These are phyloP conservation scores for Przewalskia tangutica DNA, from an alignment of 257 asterid genomes.

Conservation along the genomic window DNA sequence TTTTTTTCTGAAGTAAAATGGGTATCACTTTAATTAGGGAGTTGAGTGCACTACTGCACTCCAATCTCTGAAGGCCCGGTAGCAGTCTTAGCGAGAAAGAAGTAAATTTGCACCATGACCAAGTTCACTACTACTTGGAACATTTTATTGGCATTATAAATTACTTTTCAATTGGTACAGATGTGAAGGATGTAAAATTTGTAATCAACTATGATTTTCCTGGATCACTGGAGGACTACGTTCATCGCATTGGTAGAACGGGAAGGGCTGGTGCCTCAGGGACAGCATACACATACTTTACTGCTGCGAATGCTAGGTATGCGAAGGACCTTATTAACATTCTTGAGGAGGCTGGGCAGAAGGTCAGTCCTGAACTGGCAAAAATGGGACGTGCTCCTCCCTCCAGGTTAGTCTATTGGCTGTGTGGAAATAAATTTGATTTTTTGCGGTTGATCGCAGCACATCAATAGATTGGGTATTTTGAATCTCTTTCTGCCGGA, in stretches of 20 bases:
- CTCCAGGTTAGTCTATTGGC: slow-evolving; percentile 55
- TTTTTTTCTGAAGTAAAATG: background rate
- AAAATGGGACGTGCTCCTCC: slow-evolving; percentile 96
- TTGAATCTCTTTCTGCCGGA: background rate
- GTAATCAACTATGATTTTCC: slow-evolving; percentile 97
- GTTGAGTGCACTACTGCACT: background rate
- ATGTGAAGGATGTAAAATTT: slow-evolving; percentile 93
- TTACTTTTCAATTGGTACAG: slow-evolving; percentile 31
- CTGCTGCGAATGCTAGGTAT: slow-evolving; percentile 91
- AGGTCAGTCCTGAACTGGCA: slow-evolving; percentile 78
- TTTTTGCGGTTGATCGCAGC: background rate
- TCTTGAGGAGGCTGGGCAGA: slow-evolving; percentile 95
- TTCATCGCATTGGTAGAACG: slow-evolving; percentile 95
- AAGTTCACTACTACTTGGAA: background rate
- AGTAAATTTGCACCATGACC: background rate
- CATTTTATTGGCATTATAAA: background rate
- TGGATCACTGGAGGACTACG: slow-evolving; percentile 96
- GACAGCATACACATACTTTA: slow-evolving; percentile 89
- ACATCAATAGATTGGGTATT: background rate
- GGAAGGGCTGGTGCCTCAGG: slow-evolving; percentile 99
- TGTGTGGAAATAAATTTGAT: background rate
- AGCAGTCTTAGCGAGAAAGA: background rate
- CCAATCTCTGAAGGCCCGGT: background rate
- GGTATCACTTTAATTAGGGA: background rate
- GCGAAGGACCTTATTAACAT: slow-evolving; percentile 82